These are phyloP conservation scores for Penicillium sp. DNA, from an alignment of 2,329 filamentous ascomycete species.

Conservation along the genomic window DNA sequence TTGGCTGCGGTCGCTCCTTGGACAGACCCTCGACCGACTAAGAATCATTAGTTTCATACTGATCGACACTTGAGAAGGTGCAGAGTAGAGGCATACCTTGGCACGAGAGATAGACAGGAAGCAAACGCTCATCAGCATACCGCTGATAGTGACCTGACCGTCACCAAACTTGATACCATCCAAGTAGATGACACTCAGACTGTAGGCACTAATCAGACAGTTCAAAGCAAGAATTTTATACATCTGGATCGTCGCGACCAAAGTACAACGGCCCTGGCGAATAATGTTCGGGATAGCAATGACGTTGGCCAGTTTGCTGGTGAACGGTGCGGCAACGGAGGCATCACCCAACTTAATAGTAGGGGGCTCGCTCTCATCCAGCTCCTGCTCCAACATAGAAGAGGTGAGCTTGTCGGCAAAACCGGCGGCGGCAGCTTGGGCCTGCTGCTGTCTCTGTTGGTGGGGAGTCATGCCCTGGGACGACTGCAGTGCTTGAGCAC, in stretches of 20 bases:
- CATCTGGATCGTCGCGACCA: constrained; percentile 99
- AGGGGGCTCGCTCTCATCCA: constrained; percentile 86
- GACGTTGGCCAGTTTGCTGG: constrained; percentile 94
- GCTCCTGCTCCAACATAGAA: constrained; percentile 84
- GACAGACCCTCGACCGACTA: constrained; percentile 88
- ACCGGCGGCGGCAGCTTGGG: constrained; percentile 68
- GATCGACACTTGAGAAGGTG: background rate
- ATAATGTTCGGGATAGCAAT: constrained; percentile 98
- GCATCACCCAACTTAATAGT: constrained; percentile 96
- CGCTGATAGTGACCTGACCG: constrained; percentile 95
- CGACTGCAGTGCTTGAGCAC: constrained; percentile 58
- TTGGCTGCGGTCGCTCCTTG: constrained; percentile 94
- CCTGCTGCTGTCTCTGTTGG: constrained; percentile 55
- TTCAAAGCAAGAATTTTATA: constrained; percentile 99
- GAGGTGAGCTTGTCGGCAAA: constrained; percentile 84
- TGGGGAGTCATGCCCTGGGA: constrained; percentile 50
- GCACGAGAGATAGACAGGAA: constrained; percentile 98
- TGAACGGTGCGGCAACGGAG: constrained; percentile 95
- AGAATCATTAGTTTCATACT: constrained; percentile 15
- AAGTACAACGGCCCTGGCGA: constrained; percentile 91
- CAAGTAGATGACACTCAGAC: constrained; percentile 89
- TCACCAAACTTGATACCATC: constrained; percentile 99
- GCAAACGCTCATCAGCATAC: constrained; percentile 99
- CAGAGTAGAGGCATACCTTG: constrained; percentile 54
- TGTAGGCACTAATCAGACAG: constrained; percentile 97